Conservation (phyloP, 2,329 filamentous ascomycete species). For the Monilinia laxa region DNA sequence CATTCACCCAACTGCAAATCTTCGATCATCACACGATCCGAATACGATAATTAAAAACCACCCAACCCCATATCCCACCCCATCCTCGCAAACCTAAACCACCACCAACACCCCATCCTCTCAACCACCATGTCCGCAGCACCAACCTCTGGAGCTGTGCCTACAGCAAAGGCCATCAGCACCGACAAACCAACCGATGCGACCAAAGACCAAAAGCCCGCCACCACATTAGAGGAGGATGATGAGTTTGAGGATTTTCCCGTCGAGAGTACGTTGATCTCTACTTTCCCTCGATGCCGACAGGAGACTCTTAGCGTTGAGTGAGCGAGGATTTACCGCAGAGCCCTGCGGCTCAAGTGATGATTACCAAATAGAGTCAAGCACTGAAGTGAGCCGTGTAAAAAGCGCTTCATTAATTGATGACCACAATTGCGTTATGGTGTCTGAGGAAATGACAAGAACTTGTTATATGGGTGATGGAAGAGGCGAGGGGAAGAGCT, state of each 20-base stretch:
- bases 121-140: slow-evolving; percentile 38
- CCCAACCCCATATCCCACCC: neutral
- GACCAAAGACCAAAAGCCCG: slow-evolving; percentile 45
- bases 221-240: slow-evolving; percentile 81
- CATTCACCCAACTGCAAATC: neutral
- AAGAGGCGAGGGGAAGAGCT: neutral
- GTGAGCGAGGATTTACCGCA: slow-evolving; percentile 3
- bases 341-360: slow-evolving; percentile 58
- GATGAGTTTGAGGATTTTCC: slow-evolving; percentile 99
- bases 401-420: slow-evolving; percentile 43
- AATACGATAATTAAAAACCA: neutral
- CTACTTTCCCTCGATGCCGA: too few species aligned
- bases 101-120: neutral
- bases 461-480: neutral
- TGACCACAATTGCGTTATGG: slow-evolving; percentile 51
- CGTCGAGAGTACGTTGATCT: slow-evolving; percentile 70
- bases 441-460: slow-evolving; percentile 45
- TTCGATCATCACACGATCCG: neutral
- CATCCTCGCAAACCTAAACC: neutral
- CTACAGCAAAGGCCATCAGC: slow-evolving; percentile 31
- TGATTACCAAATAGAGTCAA: slow-evolving; percentile 99
- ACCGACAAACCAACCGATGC: slow-evolving; percentile 37
- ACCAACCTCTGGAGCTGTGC: slow-evolving; percentile 35
- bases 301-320: neutral
- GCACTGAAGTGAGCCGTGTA: slow-evolving; percentile 70